Percentiles rank a stretch among this genome's conserved stretches.
Evolutionary conservation across 2,329 filamentous ascomycete genomes (phyloP).

Genomic region (Colletotrichum sp.): DNA sequence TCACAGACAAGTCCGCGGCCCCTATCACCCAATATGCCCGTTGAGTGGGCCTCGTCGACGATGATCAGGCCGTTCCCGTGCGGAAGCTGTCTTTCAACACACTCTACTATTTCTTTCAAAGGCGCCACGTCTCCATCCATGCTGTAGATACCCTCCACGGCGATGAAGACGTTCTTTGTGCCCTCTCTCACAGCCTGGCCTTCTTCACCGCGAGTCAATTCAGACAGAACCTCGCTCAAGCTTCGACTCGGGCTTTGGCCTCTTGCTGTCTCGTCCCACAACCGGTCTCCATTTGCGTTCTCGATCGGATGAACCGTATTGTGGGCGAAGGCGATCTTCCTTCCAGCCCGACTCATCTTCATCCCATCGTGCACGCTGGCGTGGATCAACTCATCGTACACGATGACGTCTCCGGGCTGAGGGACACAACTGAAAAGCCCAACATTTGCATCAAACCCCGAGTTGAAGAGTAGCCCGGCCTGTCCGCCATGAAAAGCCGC

Average conservation of each 20-base stretch:
- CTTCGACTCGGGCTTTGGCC: not conserved
- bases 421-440: conserved; percentile 67
- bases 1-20: conserved; percentile 65
- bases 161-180: conserved; percentile 65
- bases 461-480: conserved; percentile 57
- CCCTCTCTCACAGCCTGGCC: conserved; percentile 39
- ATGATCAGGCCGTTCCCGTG: conserved; percentile 65
- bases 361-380: conserved; percentile 83
- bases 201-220: conserved; percentile 36
- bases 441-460: conserved; percentile 71
- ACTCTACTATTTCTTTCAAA: conserved; percentile 62
- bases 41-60: conserved; percentile 73
- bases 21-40: conserved; percentile 60
- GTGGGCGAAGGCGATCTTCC: conserved; percentile 59
- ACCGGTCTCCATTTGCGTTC: not conserved
- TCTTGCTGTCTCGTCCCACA: not conserved
- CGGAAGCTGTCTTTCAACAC: conserved; percentile 62
- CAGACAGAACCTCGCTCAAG: conserved; percentile 32
- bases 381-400: conserved; percentile 80
- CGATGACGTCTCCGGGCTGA: conserved; percentile 63
- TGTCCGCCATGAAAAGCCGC: conserved; percentile 52
- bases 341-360: conserved; percentile 62
- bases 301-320: conserved; percentile 46
- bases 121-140: conserved; percentile 83
- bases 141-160: conserved; percentile 75